Evolutionary conservation across 306 rosid species (phyloP).

Genomic region (Vicia villosa): DNA sequence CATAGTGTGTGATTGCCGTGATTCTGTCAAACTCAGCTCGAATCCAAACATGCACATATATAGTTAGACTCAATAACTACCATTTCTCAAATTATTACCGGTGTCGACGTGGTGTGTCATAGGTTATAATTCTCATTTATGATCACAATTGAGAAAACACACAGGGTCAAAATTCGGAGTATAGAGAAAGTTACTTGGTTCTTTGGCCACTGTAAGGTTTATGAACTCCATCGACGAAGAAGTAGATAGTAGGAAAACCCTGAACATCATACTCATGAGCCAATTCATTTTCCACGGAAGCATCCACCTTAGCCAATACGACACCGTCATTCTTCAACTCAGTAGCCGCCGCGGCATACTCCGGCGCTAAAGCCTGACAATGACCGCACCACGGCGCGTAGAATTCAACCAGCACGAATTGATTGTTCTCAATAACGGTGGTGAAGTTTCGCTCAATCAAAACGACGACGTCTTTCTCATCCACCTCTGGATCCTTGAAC

Average conservation of each 20-base stretch:
- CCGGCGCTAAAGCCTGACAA: constrained; percentile 88
- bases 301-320: constrained; percentile 86
- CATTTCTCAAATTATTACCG: constrained; percentile 5
- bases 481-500: constrained; percentile 58
- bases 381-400: constrained; percentile 99
- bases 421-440: constrained; percentile 61
- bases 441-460: constrained; percentile 86
- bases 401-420: constrained; percentile 85
- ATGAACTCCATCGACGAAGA: constrained; percentile 84
- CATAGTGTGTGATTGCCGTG: no score
- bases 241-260: constrained; percentile 80
- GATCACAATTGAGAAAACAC: neutral
- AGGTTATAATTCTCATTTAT: neutral
- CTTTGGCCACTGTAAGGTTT: constrained; percentile 83
- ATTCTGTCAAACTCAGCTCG: no score
- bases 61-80: neutral
- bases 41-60: neutral
- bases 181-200: constrained; percentile 58
- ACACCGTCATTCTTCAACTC: constrained; percentile 75
- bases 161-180: neutral
- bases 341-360: constrained; percentile 89
- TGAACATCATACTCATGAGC: constrained; percentile 79
- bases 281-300: constrained; percentile 78
- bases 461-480: constrained; percentile 84
- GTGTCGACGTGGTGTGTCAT: no score